Base-by-base conservation (phyloP, 1,284 basidiomycete genomes). In the Ceratobasidium sp. region DNA sequence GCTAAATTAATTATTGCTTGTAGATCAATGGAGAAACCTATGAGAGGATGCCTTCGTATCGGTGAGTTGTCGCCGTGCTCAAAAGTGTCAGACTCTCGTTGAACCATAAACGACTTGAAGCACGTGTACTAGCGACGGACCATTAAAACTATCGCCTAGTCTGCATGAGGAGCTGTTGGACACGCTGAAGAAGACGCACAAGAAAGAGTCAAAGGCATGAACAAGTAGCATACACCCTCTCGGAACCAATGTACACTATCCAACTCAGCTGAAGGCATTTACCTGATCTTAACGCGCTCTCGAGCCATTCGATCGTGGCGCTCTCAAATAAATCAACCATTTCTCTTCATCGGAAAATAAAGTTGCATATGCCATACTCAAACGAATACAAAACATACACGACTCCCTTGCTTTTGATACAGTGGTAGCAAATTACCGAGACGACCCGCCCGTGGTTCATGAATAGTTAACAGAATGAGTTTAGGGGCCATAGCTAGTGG, bases 11-110 rank as follows among this genome's bases (percentile, higher is more conserved):
- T 29, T 67, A 8, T 59, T 36, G 15, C 5, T 4, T 24, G 29
- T 75, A 93, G 91, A 90, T 93, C 36, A 80, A 88, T 9, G 79
- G 89, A 0, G 88, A 91, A 15, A 93, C 92, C 0, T 94, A 94
- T 78, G 87, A 91, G 78, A 85, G 90, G 1, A 94, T 94, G 93
- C 92, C 93, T 0, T 86, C 92, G 3, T 94, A 94, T 80, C 88
- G 93, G 31, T 78, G 19, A 47, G 75, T 60, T 15, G 19, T 27
- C 36, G 14, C 2, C n/a, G 5, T 36, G 24, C 22, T 50, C 17
- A 19, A 15, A 22, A n/a, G 47, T 33, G 19, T 24, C 27, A 22
- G 22, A 31, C 11, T 8, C 62, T 47, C 60, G 50, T 44, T 41
- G 36, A 51, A 11, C 7, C 36, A 8, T 11, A 19, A 17, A n/a